These are phyloP conservation scores for Panellus pusillus DNA, from an alignment of 768 basidiomycete genomes.

Conservation along the genomic window DNA sequence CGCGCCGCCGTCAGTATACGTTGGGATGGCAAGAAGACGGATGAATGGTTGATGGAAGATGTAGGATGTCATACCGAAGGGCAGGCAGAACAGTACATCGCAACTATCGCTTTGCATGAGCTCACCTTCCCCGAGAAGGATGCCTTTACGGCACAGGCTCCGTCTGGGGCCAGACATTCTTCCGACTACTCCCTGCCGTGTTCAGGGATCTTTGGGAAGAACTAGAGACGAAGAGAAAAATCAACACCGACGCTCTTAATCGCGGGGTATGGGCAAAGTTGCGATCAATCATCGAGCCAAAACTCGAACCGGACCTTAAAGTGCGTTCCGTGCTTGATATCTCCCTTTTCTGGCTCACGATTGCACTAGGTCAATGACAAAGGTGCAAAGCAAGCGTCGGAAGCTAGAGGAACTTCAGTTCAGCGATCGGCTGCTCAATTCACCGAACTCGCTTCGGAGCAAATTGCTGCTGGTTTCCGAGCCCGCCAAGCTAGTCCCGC, in stretches of 20 bases:
- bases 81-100: slow-evolving; percentile 90
- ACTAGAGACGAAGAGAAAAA: slow-evolving; percentile 65
- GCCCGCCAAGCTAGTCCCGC: slow-evolving; percentile 58
- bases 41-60: slow-evolving; percentile 81
- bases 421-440: slow-evolving; percentile 3
- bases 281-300: slow-evolving; percentile 61
- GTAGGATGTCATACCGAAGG: slow-evolving; percentile 73
- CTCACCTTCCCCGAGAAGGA: slow-evolving; percentile 63
- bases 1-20: slow-evolving; percentile 71
- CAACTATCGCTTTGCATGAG: slow-evolving; percentile 81
- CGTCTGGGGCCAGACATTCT: slow-evolving; percentile 61
- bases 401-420: slow-evolving; percentile 12
- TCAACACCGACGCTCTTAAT: slow-evolving; percentile 62
- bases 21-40: slow-evolving; percentile 62
- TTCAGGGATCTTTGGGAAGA: slow-evolving; percentile 94
- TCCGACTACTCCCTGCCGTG: slow-evolving; percentile 74
- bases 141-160: slow-evolving; percentile 58
- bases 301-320: slow-evolving; percentile 45
- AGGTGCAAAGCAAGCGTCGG: slow-evolving; percentile 21
- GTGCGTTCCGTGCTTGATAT: slow-evolving; percentile 28
- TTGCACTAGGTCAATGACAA: slow-evolving; percentile 24
- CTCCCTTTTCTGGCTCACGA: neutral
- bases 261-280: slow-evolving; percentile 71
- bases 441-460: slow-evolving; percentile 39
- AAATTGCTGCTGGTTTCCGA: slow-evolving; percentile 58